A percentile compares a stretch with the other conserved stretches of the same genome.
These are phyloP conservation scores for Moniliella sp. DNA, from an alignment of 1,284 basidiomycete genomes.

Conservation along the genomic window DNA sequence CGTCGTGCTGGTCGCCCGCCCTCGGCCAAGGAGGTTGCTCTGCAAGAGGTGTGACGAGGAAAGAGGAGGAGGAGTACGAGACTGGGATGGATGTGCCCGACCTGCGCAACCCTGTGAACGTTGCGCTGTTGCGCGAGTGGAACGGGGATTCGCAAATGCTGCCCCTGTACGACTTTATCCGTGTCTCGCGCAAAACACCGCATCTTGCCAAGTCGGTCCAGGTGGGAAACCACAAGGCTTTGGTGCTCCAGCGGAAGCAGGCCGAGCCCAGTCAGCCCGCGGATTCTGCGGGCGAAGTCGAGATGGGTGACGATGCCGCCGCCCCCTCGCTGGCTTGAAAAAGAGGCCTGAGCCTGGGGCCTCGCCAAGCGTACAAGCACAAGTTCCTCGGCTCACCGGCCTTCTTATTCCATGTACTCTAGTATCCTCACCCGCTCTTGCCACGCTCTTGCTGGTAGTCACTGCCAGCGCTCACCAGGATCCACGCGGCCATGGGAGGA, in stretches of 20 bases:
- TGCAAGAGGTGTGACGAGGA: slow-evolving; percentile 12
- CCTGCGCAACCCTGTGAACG: slow-evolving; percentile 17
- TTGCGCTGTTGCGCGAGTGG: slow-evolving; percentile 23
- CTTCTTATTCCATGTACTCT: too few relatives aligned
- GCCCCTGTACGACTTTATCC: slow-evolving; percentile 21
- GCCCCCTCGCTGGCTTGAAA: too few relatives aligned
- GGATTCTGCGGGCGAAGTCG: too few relatives aligned
- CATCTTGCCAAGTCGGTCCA: background rate
- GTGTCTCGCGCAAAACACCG: slow-evolving; percentile 12
- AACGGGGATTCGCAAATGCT: slow-evolving; percentile 25
- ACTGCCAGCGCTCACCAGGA: too few relatives aligned
- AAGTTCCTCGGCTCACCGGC: too few relatives aligned
- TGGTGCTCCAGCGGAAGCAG: slow-evolving; percentile 1
- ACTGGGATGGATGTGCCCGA: slow-evolving; percentile 27
- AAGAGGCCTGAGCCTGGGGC: too few relatives aligned
- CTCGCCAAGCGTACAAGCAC: too few relatives aligned
- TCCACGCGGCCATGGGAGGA: too few relatives aligned
- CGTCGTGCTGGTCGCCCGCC: slow-evolving; percentile 19
- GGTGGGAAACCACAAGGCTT: background rate
- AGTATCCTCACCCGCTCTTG: too few relatives aligned
- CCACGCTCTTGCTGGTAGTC: too few relatives aligned
- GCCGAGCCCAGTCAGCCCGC: too few relatives aligned
- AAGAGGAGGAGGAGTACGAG: slow-evolving; percentile 15
- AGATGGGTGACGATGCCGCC: too few relatives aligned
- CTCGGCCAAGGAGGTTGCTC: slow-evolving; percentile 13